These are phyloP conservation scores for Ogataea minuta DNA, from an alignment of 805 yeast genomes.

Conservation along the genomic window DNA sequence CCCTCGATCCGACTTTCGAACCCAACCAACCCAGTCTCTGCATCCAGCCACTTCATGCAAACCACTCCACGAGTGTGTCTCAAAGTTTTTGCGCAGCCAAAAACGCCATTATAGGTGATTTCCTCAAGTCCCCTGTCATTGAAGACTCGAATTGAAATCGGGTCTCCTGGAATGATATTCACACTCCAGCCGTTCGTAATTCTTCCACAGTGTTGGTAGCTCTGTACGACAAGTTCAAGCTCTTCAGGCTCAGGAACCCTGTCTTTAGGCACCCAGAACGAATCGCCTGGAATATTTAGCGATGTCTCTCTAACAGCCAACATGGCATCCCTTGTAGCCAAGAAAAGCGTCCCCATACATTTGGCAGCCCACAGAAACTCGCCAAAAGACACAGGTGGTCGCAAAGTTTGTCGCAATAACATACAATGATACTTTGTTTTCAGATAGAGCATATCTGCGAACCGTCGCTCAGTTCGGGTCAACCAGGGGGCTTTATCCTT, in stretches of 20 bases:
- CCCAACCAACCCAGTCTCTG: constrained; percentile 3
- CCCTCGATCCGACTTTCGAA: constrained; percentile 4
- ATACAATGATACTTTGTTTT: constrained; percentile 9
- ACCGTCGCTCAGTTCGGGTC: not conserved
- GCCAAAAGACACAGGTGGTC: constrained; percentile 4
- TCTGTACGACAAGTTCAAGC: not conserved
- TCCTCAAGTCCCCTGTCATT: constrained; percentile 5
- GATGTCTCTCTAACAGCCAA: constrained; percentile 2
- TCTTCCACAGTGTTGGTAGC: not conserved
- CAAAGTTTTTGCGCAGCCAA: not conserved
- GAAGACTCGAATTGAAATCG: constrained; percentile 3
- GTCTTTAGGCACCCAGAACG: constrained; percentile 3
- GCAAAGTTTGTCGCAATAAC: not conserved
- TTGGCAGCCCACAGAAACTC: constrained; percentile 3
- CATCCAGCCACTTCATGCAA: constrained; percentile 5
- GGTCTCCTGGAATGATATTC: constrained; percentile 1
- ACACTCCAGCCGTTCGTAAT: constrained; percentile 8
- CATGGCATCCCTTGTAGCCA: constrained; percentile 4
- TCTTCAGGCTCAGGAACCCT: not conserved
- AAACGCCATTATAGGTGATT: not conserved
- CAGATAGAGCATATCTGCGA: constrained; percentile 2
- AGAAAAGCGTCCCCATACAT: constrained; percentile 3
- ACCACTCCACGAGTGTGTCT: not conserved
- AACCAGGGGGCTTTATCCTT: not conserved
- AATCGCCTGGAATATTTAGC: not conserved